These are phyloP conservation scores for Tremella fuciformis DNA, from an alignment of 768 basidiomycete genomes.

Conservation along the genomic window DNA sequence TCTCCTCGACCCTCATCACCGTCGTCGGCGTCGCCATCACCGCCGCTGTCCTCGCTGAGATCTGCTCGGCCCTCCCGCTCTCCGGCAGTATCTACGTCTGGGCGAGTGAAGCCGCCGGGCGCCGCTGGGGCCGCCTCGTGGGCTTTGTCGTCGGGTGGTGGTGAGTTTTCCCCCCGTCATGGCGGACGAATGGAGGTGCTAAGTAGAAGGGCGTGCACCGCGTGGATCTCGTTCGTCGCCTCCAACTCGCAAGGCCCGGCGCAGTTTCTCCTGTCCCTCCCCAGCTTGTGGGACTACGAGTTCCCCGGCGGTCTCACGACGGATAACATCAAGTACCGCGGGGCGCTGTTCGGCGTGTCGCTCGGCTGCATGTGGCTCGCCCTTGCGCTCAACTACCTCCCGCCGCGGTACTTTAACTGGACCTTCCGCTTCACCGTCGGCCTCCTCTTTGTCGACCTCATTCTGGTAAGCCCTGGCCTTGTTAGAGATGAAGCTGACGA, in stretches of 20 bases:
- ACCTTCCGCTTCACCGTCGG: constrained; percentile 88
- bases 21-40: constrained; percentile 5
- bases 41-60: constrained; percentile 9
- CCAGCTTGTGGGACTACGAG: constrained; percentile 72
- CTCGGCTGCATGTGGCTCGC: constrained; percentile 66
- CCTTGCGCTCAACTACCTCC: constrained; percentile 73
- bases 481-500: neutral
- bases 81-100: constrained; percentile 89
- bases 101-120: constrained; percentile 89
- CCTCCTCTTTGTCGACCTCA: constrained; percentile 54
- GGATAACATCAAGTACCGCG: constrained; percentile 77
- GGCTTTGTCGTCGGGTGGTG: constrained; percentile 65
- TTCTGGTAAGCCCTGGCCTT: neutral
- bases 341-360: constrained; percentile 69
- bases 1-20: neutral
- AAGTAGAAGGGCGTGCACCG: too few species aligned
- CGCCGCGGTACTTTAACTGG: constrained; percentile 67
- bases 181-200: too few species aligned
- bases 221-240: too few species aligned
- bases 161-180: constrained; percentile 53
- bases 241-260: constrained; percentile 64
- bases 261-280: constrained; percentile 82
- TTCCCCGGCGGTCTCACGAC: constrained; percentile 75
- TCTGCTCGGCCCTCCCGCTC: constrained; percentile 8
- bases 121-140: constrained; percentile 66